Evolutionary conservation across 805 yeast species (phyloP).

Genomic region (Priceomyces medius): DNA sequence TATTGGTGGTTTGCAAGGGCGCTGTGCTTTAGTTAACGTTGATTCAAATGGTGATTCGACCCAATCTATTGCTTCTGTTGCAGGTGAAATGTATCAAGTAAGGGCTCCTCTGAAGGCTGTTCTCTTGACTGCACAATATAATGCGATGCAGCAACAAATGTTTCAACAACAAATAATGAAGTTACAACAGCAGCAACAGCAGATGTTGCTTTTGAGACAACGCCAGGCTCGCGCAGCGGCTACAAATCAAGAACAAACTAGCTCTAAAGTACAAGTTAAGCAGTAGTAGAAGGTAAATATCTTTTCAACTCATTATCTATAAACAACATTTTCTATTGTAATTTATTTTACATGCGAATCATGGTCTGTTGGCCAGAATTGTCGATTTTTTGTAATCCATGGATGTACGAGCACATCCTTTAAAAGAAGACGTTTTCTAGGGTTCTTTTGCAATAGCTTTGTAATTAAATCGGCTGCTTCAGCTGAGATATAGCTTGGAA

Average conservation of each 20-base stretch:
- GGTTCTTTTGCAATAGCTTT: slow-evolving; percentile 63
- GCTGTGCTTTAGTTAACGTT: slow-evolving; percentile 72
- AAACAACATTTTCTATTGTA: background rate
- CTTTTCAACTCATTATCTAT: background rate
- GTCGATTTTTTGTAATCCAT: slow-evolving; percentile 71
- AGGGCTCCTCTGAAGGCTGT: slow-evolving; percentile 48
- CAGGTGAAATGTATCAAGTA: slow-evolving; percentile 53
- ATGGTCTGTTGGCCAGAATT: slow-evolving; percentile 51
- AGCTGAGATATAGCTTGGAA: slow-evolving; percentile 66
- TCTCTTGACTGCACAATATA: slow-evolving; percentile 41
- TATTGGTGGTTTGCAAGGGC: slow-evolving; percentile 76
- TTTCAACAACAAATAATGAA: slow-evolving; percentile 45
- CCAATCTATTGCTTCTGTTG: slow-evolving; percentile 53
- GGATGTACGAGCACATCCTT: slow-evolving; percentile 70
- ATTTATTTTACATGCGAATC: background rate
- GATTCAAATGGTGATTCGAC: slow-evolving; percentile 40
- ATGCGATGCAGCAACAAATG: slow-evolving; percentile 41
- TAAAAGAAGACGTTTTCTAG: slow-evolving; percentile 62
- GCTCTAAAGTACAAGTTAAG: slow-evolving; percentile 1
- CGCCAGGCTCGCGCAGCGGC: slow-evolving; percentile 20
- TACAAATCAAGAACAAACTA: slow-evolving; percentile 6
- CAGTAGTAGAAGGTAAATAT: background rate
- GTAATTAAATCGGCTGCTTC: slow-evolving; percentile 78
- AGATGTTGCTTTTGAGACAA: slow-evolving; percentile 28
- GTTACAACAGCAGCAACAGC: slow-evolving; percentile 39